Evolutionary conservation across 208 protist genomes (phyloP).

Genomic region (Wallacemonas sp.): DNA sequence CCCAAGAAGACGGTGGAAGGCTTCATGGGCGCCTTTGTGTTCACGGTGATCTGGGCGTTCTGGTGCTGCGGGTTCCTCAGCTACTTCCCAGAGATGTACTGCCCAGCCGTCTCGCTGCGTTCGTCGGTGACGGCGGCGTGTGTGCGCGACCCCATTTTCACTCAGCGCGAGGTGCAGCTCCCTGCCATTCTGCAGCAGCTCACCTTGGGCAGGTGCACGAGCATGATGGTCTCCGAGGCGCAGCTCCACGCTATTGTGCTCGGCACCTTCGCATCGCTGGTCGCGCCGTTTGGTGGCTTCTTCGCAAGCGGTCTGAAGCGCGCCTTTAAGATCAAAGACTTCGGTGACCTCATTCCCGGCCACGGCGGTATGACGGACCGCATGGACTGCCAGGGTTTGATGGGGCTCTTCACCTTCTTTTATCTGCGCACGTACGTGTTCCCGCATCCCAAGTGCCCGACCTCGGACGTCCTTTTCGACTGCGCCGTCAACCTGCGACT

Average conservation of each 20-base stretch:
- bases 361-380: slow-evolving; percentile 98
- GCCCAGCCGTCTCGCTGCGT: slow-evolving; percentile 78
- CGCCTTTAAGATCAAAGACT: slow-evolving; percentile 98
- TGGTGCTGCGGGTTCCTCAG: slow-evolving; percentile 91
- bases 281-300: slow-evolving; percentile 98
- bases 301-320: slow-evolving; percentile 98
- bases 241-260: slow-evolving; percentile 95
- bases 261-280: slow-evolving; percentile 94
- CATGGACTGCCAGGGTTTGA: slow-evolving; percentile 98
- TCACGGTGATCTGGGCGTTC: slow-evolving; percentile 89
- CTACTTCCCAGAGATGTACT: slow-evolving; percentile 88
- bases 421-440: slow-evolving; percentile 85
- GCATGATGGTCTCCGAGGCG: slow-evolving; percentile 64
- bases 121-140: slow-evolving; percentile 47
- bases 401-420: slow-evolving; percentile 93
- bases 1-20: slow-evolving; percentile 94
- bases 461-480: slow-evolving; percentile 38
- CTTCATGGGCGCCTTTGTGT: slow-evolving; percentile 89
- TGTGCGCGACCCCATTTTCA: slow-evolving; percentile 71
- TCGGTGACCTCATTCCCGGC: slow-evolving; percentile 97
- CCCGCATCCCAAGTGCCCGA: slow-evolving; percentile 47
- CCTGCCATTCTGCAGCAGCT: slow-evolving; percentile 59
- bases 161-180: slow-evolving; percentile 56
- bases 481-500: slow-evolving; percentile 51
- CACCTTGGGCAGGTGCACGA: slow-evolving; percentile 39